Evolutionary conservation across 2,329 filamentous ascomycete genomes (phyloP).

Genomic region (Colletotrichum tropicale): DNA sequence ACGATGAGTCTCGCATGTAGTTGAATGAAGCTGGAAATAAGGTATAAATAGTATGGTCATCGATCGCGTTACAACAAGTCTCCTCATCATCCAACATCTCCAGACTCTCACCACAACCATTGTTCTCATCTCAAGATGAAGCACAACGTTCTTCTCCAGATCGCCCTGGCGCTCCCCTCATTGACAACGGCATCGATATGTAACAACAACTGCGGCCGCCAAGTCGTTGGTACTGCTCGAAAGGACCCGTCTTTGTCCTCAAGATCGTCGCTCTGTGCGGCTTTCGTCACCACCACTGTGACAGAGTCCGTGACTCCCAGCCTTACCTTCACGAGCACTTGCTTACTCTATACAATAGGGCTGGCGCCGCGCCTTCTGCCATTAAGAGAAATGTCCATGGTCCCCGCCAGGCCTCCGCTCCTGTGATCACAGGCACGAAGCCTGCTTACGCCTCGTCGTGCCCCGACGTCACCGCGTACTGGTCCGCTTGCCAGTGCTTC

Average conservation of each 20-base stretch:
- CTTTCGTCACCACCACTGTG: constrained; percentile 7
- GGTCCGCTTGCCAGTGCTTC: constrained; percentile 25
- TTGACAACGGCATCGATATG: neutral
- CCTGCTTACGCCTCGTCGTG: constrained; percentile 23
- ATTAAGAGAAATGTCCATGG: neutral
- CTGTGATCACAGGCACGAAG: neutral
- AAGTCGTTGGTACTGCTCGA: neutral
- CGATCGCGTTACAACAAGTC: neutral
- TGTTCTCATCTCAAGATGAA: neutral
- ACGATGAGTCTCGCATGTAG: neutral
- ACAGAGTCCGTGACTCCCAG: neutral
- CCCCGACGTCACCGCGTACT: constrained; percentile 17
- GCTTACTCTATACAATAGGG: neutral
- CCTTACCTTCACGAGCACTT: neutral
- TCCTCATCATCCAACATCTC: neutral
- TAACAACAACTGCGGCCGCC: constrained; percentile 18
- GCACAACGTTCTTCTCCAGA: neutral
- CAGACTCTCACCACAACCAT: neutral
- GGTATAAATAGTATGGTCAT: neutral
- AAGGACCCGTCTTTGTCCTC: neutral
- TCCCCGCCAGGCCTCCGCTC: neutral
- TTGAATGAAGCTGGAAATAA: neutral
- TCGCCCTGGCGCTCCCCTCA: neutral
- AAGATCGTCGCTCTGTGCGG: constrained; percentile 4
- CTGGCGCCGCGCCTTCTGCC: neutral